Evolutionary conservation across 257 asterid genomes (phyloP).

Genomic region (Scutellaria barbata): DNA sequence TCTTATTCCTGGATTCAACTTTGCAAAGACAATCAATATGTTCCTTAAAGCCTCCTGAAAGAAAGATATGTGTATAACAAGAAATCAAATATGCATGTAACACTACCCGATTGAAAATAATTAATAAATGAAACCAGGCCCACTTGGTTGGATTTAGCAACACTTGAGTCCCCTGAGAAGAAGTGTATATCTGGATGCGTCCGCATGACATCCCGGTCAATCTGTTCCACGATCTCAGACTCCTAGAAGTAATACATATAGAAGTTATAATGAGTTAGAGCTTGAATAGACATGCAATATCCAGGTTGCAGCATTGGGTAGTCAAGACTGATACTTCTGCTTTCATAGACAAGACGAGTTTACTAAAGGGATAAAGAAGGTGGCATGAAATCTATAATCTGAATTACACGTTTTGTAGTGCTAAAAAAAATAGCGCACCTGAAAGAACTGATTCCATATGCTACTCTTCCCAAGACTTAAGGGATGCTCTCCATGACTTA

Average conservation of each 20-base stretch:
- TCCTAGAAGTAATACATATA: slow-evolving; percentile 54
- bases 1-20: slow-evolving; percentile 97
- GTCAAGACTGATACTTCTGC: slow-evolving; percentile 22
- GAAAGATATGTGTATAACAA: slow-evolving; percentile 25
- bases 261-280: slow-evolving; percentile 25
- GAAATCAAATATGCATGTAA: slow-evolving; percentile 21
- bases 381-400: slow-evolving; percentile 4
- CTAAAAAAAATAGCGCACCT: slow-evolving; percentile 54
- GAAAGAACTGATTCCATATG: slow-evolving; percentile 93
- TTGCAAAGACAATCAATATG: slow-evolving; percentile 81
- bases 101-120: slow-evolving; percentile 25
- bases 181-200: slow-evolving; percentile 97
- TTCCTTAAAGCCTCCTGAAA: slow-evolving; percentile 78
- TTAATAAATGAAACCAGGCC: slow-evolving; percentile 30
- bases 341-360: slow-evolving; percentile 23
- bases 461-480: slow-evolving; percentile 89
- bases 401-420: background rate
- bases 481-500: slow-evolving; percentile 91
- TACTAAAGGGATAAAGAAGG: slow-evolving; percentile 11
- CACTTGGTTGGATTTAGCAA: slow-evolving; percentile 87
- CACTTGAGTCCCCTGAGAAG: slow-evolving; percentile 84
- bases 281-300: slow-evolving; percentile 26
- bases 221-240: slow-evolving; percentile 88
- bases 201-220: slow-evolving; percentile 95
- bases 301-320: slow-evolving; percentile 2